Percentiles rank a stretch among this genome's conserved stretches.
phyloP scores from a whole-genome alignment of 345 rosid genomes.

The Tarenaya hassleriana region DNA sequence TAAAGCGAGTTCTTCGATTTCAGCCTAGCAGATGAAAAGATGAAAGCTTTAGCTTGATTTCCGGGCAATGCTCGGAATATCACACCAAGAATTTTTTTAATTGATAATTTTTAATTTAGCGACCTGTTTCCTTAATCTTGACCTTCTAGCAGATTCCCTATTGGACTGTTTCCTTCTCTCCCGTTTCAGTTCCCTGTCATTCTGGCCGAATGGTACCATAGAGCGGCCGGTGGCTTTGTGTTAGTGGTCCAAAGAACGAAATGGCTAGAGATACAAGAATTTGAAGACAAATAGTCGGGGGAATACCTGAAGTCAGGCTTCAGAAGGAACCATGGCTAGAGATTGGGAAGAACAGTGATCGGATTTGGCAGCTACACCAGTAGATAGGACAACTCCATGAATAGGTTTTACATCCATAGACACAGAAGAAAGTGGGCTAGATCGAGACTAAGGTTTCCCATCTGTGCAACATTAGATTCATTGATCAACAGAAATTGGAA shows the following conservation, averaged over 20 bases:
- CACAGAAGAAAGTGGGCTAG: conserved; percentile 32
- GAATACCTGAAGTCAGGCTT: conserved; percentile 71
- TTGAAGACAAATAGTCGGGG: conserved; percentile 21
- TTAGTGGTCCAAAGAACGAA: too few relatives aligned
- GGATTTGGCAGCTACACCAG: conserved; percentile 36
- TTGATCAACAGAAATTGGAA: too few relatives aligned
- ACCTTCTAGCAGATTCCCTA: conserved; percentile 93
- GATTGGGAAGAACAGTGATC: conserved; percentile 41
- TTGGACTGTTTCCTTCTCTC: conserved; percentile 96
- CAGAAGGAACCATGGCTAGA: conserved; percentile 53
- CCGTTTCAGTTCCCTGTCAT: conserved; percentile 76
- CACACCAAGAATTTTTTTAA: not conserved
- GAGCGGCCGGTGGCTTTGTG: not conserved
- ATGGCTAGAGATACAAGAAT: not conserved
- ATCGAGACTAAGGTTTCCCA: conserved; percentile 37
- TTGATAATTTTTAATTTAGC: conserved; percentile 3
- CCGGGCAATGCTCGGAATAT: not conserved
- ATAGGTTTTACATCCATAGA: conserved; percentile 31
- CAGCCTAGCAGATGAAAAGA: conserved; percentile 45
- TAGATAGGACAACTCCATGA: conserved; percentile 37
- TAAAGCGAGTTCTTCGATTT: conserved; percentile 78
- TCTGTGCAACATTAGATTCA: conserved; percentile 12
- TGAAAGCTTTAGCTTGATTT: not conserved
- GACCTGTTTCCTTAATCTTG: conserved; percentile 97
- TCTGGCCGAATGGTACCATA: conserved; percentile 32